Evolutionary conservation across 2,329 filamentous ascomycete genomes (phyloP).

Genomic region (Ascochyta koolunga): DNA sequence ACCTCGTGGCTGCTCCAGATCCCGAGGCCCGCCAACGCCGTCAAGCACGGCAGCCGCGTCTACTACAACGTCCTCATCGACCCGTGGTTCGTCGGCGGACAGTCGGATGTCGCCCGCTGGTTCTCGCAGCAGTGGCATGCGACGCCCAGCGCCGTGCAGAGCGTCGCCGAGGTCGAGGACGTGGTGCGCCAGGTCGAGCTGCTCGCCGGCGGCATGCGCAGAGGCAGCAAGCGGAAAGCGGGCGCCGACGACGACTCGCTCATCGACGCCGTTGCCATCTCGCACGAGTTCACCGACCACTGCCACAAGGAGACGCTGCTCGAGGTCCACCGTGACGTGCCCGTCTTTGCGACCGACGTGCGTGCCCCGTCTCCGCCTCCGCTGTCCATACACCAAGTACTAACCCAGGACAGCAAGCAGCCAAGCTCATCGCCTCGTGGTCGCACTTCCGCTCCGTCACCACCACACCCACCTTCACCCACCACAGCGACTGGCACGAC

Average conservation of each 20-base stretch:
- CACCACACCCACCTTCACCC: slow-evolving; percentile 55
- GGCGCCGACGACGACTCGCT: slow-evolving; percentile 39
- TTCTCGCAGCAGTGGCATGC: slow-evolving; percentile 71
- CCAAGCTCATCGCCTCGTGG: slow-evolving; percentile 63
- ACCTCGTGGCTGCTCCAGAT: slow-evolving; percentile 72
- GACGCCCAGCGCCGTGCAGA: slow-evolving; percentile 59
- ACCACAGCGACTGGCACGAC: slow-evolving; percentile 53
- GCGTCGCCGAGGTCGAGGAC: slow-evolving; percentile 61
- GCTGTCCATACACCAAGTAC: background rate
- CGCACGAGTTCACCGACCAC: slow-evolving; percentile 73
- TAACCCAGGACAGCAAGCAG: slow-evolving; percentile 56
- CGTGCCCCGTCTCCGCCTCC: background rate
- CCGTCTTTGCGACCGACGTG: slow-evolving; percentile 63
- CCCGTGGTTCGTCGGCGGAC: slow-evolving; percentile 68
- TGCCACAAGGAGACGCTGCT: slow-evolving; percentile 67
- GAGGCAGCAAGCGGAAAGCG: slow-evolving; percentile 21
- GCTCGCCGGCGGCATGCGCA: slow-evolving; percentile 39
- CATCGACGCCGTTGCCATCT: slow-evolving; percentile 66
- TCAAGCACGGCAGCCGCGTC: slow-evolving; percentile 52
- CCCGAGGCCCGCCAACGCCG: slow-evolving; percentile 57
- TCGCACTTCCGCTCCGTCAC: slow-evolving; percentile 64
- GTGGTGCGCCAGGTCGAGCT: slow-evolving; percentile 59
- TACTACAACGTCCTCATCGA: slow-evolving; percentile 71
- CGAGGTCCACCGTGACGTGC: slow-evolving; percentile 60
- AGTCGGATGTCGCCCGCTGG: slow-evolving; percentile 68